Conservation (phyloP, 2,329 filamentous ascomycete species). For the Podosphaera xanthii region DNA sequence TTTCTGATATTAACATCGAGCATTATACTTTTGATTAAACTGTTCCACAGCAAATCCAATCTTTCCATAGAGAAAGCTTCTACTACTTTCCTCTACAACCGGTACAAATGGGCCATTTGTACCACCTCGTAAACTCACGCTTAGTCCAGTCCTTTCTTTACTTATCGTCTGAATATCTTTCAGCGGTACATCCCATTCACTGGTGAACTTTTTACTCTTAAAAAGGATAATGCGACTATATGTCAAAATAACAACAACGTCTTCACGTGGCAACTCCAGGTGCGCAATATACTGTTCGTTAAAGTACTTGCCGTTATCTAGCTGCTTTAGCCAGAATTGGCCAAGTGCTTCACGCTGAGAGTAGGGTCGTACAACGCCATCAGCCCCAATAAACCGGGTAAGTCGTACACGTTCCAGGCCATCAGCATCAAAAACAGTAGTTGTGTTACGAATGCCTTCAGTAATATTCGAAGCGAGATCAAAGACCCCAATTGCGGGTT, state of each 20-base stretch:
- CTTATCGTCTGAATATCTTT: slow-evolving; percentile 94
- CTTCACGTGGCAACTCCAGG: slow-evolving; percentile 70
- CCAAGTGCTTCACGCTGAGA: slow-evolving; percentile 85
- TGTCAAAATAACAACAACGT: slow-evolving; percentile 76
- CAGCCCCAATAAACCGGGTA: slow-evolving; percentile 72
- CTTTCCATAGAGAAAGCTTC: slow-evolving; percentile 41
- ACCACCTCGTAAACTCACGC: slow-evolving; percentile 67
- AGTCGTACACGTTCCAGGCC: slow-evolving; percentile 89
- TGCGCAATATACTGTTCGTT: slow-evolving; percentile 95
- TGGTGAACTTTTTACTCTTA: slow-evolving; percentile 60
- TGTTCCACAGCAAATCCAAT: slow-evolving; percentile 42
- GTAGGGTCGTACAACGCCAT: slow-evolving; percentile 87
- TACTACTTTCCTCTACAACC: slow-evolving; percentile 61
- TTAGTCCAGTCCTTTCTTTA: slow-evolving; percentile 88
- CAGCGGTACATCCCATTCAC: slow-evolving; percentile 88
- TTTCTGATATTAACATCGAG: slow-evolving; percentile 6
- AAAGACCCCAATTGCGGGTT: slow-evolving; percentile 88
- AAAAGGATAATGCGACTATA: slow-evolving; percentile 77
- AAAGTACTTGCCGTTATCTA: slow-evolving; percentile 95
- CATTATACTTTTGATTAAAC: slow-evolving; percentile 35
- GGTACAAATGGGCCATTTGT: slow-evolving; percentile 90
- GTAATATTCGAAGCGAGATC: slow-evolving; percentile 93
- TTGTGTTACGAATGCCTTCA: slow-evolving; percentile 94
- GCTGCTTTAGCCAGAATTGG: slow-evolving; percentile 96
- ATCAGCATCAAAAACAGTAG: slow-evolving; percentile 87